Evolutionary conservation across 2,329 filamentous ascomycete species (phyloP), one percentile per base, ranked within the genome.

Genomic region (Pseudocercospora eumusae): DNA sequence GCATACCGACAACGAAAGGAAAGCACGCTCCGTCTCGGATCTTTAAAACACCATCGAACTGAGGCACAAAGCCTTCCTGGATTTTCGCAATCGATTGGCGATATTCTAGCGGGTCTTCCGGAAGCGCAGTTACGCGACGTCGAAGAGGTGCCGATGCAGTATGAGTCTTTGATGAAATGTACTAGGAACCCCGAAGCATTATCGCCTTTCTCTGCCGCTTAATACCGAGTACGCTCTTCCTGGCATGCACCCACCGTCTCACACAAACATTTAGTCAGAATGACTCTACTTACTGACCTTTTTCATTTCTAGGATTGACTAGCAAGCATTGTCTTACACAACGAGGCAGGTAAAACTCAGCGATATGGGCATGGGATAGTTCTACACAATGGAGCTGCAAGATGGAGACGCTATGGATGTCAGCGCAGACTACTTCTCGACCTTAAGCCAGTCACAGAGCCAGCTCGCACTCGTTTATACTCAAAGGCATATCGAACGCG

Each of bases 1-100:
- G 86, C 85, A 58, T 91, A 93, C 79, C 86, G 92, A 15, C 86
- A 89, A 70, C 87, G 92, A 56, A 96, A 96, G 76, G 92, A 96
- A 72, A 88, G 84, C 21, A 89, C 90, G 4, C 93, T 96, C 60
- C 64, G 90, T 93, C 25, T 80, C 86, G 58, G 82, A 85, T 23
- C 83, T 96, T n/a, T 84, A 88, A 62, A 81, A 82, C 13, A 85
- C 84, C 21, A 88, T 93, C 63, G 84, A 89, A 60, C 84, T 89
- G 68, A 91, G 96, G 87, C 88, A 85, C 76, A 86, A 82, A 56
- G 84, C 86, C 0, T 92, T 96, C 68, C 79, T 86, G 67, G 81
- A 80, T 20, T 69, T 66, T 53, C 60, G 63, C 10, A 63, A 69
- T 54, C 64, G 66, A 15, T 61, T 72, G 13, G 54, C 62, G 18